Evolutionary conservation across 78 protist species (phyloP), one percentile per base, ranked within the genome.

Genomic region (Planoprotostelium fungivorum): DNA sequence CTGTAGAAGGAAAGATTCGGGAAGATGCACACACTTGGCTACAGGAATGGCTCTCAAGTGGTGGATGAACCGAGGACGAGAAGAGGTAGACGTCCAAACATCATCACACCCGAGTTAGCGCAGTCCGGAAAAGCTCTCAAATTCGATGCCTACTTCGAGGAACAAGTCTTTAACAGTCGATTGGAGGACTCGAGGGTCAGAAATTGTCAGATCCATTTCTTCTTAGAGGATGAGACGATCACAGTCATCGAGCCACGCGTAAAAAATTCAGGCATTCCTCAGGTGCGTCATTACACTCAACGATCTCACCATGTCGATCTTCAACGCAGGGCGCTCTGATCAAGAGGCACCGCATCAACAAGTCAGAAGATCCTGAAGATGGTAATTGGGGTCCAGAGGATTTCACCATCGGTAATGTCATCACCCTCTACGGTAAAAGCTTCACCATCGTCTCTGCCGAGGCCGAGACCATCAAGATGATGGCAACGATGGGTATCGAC

Each of bases 271-370:
- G 96, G 96, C 29, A 1, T 95, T 28, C 90, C 93, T 1, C 94
- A 90, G 29, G 96, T 38, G 37, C 1, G n/a, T 37, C 84, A 10
- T 5, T 35, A 34, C 87, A 28, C 0, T 83, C 37, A 88, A 86
- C 34, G 96, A 97, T 35, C 90, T 97, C 34, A 5, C 0, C 34
- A 73, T 97, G 36, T n/a, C n/a, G n/a, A n/a, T n/a, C n/a, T n/a
- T n/a, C n/a, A n/a, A n/a, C 5, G 16, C 73, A 51, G 73, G 73
- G 73, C 73, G 73, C 73, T 51, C 73, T 51, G 31, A 16, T 51
- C 5, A 51, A 51, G 73, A 51, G 73, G 16, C 73, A 51, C 16
- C 73, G 73, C 16, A 51, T 51, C 73, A 25, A 25, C 31, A 51
- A 16, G 16, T 25, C 5, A 5, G 31, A 51, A 51, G 73, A 51